Conservation (phyloP, 805 yeast genomes). For the Candida cerambycidarum region DNA sequence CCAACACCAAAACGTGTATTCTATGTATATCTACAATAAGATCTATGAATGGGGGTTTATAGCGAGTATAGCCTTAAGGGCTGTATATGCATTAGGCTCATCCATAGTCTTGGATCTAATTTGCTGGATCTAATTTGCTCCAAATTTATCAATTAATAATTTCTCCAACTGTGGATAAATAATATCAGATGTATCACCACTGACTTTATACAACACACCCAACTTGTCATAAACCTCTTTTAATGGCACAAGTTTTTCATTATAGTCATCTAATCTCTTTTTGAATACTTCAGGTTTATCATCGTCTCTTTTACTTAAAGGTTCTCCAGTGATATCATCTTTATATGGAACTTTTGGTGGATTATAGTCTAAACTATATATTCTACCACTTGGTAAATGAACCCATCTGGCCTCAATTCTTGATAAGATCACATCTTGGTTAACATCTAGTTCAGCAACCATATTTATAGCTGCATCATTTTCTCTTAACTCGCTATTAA, state of each 20-base stretch:
- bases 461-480: slow-evolving; percentile 53
- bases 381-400: slow-evolving; percentile 80
- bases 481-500: slow-evolving; percentile 45
- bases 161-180: slow-evolving; percentile 67
- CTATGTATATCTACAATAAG: too few species aligned
- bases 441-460: slow-evolving; percentile 86
- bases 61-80: too few species aligned
- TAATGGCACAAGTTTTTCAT: slow-evolving; percentile 59
- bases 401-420: slow-evolving; percentile 86
- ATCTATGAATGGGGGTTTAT: too few species aligned
- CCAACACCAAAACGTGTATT: too few species aligned
- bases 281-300: slow-evolving; percentile 76
- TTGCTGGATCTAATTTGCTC: too few species aligned
- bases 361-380: slow-evolving; percentile 81
- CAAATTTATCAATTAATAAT: slow-evolving; percentile 10
- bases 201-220: slow-evolving; percentile 51
- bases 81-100: too few species aligned
- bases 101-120: too few species aligned
- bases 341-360: slow-evolving; percentile 82
- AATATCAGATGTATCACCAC: slow-evolving; percentile 81
- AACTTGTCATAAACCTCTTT: slow-evolving; percentile 54
- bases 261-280: slow-evolving; percentile 63
- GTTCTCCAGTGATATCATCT: slow-evolving; percentile 91
- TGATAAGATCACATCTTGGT: slow-evolving; percentile 75
- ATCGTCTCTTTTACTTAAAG: slow-evolving; percentile 74